Evolutionary conservation across 2,329 filamentous ascomycete species (phyloP).

Genomic region (Stagonosporopsis chrysanthemi): DNA sequence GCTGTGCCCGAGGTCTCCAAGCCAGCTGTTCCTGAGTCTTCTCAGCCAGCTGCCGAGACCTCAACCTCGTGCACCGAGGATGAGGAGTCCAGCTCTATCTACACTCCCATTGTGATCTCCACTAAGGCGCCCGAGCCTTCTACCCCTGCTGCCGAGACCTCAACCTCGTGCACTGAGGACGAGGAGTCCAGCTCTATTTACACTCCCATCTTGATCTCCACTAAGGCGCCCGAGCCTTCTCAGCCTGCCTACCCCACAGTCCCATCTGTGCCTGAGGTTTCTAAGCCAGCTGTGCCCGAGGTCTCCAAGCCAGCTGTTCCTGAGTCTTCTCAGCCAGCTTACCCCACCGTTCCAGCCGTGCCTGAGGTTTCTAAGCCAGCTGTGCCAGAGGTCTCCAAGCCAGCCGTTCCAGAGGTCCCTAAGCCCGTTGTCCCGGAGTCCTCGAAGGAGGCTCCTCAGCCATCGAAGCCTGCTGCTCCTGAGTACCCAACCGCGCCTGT

Average conservation of each 20-base stretch:
- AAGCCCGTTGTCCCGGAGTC: neutral
- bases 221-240: conserved; percentile 18
- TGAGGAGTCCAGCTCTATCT: conserved; percentile 69
- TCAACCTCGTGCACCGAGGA: conserved; percentile 80
- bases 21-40: conserved; percentile 16
- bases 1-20: conserved; percentile 17
- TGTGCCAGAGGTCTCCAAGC: conserved; percentile 9
- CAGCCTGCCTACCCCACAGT: conserved; percentile 16
- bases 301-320: conserved; percentile 18
- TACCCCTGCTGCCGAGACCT: conserved; percentile 66
- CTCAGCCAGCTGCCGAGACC: conserved; percentile 61
- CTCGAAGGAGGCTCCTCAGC: neutral
- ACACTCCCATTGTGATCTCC: conserved; percentile 31
- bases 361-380: conserved; percentile 13
- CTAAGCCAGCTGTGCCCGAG: conserved; percentile 20
- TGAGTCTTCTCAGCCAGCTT: conserved; percentile 4
- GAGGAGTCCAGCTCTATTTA: conserved; percentile 66
- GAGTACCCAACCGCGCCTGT: conserved; percentile 15
- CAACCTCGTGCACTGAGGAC: conserved; percentile 79
- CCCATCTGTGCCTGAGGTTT: conserved; percentile 18
- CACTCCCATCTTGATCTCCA: conserved; percentile 30
- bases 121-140: conserved; percentile 20
- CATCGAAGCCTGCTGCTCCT: conserved; percentile 14
- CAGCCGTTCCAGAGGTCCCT: conserved; percentile 18
- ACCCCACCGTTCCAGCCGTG: conserved; percentile 10